Evolutionary conservation across 1,284 basidiomycete species (phyloP), one percentile per base, ranked within the genome.

Genomic region (Melanopsichium pennsylvanicum): DNA sequence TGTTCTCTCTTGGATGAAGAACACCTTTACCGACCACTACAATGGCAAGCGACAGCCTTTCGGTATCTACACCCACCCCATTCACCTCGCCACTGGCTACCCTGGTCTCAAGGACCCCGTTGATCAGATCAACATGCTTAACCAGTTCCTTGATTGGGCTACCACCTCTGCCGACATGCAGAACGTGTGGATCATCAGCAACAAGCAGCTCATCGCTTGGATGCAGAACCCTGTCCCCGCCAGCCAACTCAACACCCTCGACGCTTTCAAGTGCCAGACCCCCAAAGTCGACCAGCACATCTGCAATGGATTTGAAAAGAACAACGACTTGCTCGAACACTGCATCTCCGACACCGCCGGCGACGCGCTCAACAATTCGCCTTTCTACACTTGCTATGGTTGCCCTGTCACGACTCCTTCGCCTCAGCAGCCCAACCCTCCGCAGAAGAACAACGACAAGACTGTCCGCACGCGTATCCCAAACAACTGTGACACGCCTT

Each of bases 1-100:
- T 19, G 90, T 89, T 2, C 82, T 90, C 7, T 83, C 83, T 39
- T 91, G 89, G 83, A 87, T 91, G 87, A 84, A 90, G 82, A 85
- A 81, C 56, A 90, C 89, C 0, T 91, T 92, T 81, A 87, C 85
- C 2, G 87, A 83, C 55, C 75, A 74, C 57, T 80, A 84, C 82
- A 88, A 86, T 58, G 85, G 84, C 37, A 90, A 90, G 72, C 85
- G 88, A 8, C 89, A 90, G 81, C 90, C 90, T 0, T 87, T 92
- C 63, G 90, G 90, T 44, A 83, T 91, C 36, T 92, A 91, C 81
- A 88, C 88, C 3, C 90, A 92, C 78, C 90, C 90, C 31, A 89
- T 91, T 75, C 89, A 91, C 82, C 81, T 90, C 52, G 87, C 89
- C 15, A 86, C 87, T 45, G 58, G 85, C 79, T 72, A 70, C 43